Percentiles rank a stretch among this genome's conserved stretches.
Evolutionary conservation across 495 filamentous ascomycete species (phyloP).

Genomic region (Podospora australis): DNA sequence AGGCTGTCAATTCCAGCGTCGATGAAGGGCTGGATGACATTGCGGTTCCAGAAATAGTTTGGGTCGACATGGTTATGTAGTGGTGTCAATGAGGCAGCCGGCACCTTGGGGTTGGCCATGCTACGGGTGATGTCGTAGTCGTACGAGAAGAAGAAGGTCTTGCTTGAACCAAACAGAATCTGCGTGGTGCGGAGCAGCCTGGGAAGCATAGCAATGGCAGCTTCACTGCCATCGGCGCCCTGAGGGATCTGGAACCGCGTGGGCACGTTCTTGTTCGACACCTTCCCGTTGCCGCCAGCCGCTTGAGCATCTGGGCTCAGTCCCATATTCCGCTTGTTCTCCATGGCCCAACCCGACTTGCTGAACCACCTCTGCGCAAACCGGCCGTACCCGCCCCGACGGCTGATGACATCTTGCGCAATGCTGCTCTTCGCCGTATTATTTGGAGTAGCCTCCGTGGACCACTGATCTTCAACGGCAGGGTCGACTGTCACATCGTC

Average conservation of each 20-base stretch:
- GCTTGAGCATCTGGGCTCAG: constrained; percentile 37
- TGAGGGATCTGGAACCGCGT: constrained; percentile 20
- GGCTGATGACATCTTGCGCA: constrained; percentile 76
- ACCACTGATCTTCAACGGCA: constrained; percentile 13
- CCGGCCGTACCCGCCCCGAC: constrained; percentile 71
- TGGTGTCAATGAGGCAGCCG: constrained; percentile 43
- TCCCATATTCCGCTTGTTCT: constrained; percentile 51
- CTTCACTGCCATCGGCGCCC: constrained; percentile 27
- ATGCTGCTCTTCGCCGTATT: constrained; percentile 45
- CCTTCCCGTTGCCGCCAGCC: constrained; percentile 8
- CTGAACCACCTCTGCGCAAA: constrained; percentile 91
- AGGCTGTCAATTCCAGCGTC: constrained; percentile 58
- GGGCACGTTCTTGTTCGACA: constrained; percentile 11
- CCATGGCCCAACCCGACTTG: constrained; percentile 64
- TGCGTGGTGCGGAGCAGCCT: constrained; percentile 78
- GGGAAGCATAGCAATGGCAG: constrained; percentile 55
- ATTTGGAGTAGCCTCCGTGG: constrained; percentile 34
- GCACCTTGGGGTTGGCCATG: constrained; percentile 36
- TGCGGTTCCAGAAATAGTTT: constrained; percentile 83
- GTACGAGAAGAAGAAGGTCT: constrained; percentile 89
- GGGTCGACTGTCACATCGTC: constrained; percentile 21
- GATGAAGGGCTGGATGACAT: constrained; percentile 69
- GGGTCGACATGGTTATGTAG: constrained; percentile 70
- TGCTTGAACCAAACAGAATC: constrained; percentile 67
- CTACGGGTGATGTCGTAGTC: constrained; percentile 81